Evolutionary conservation across 768 basidiomycete species (phyloP), one percentile per base, ranked within the genome.

Genomic region (Butyriboletus loyo): DNA sequence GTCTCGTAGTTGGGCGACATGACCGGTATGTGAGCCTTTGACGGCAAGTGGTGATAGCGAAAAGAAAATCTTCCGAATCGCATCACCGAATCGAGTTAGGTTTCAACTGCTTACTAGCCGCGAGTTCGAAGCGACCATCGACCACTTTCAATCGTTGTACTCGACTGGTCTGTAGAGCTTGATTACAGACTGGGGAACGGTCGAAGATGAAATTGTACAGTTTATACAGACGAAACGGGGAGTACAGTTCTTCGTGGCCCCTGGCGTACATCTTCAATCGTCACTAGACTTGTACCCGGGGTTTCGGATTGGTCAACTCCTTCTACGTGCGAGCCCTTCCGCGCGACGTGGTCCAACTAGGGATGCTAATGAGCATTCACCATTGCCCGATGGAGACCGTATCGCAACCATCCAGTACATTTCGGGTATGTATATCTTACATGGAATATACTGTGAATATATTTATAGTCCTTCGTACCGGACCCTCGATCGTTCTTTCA

Each of bases 1-100:
- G 66, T 61, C 24, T 81, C 77, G 67, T 85, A 86, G 37, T 72
- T 66, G 49, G 71, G 60, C 3, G 74, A 51, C 75, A 74, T 66
- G 68, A 69, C 30, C 6, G 70, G 62, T 17, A 72, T 36, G 30
- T 66, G 61, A 7, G 52, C 57, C 38, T 57, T 66, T 24, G 68
- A 64, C 11, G 68, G 62, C 41, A 68, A 51, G 47, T 70, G 65
- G 39, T 55, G 71, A 53, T 73, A 69, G 42, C 67, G 70, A 58
- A 66, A 69, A 30, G 59, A 63, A 52, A 61, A 66, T 41, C 64
- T 52, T 50, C 67, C 69, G 52, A 64, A 61, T 44, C 66, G 60
- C 73, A 72, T 72, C 30, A 25, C 56, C 41, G 55, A 46, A 19
- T 36, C 4, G 17, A 28, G 43, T 28, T n/a, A 8, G 17, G 32